phyloP scores from a whole-genome alignment of 176 grass and related monocot species.

The Sorghum bicolor region DNA sequence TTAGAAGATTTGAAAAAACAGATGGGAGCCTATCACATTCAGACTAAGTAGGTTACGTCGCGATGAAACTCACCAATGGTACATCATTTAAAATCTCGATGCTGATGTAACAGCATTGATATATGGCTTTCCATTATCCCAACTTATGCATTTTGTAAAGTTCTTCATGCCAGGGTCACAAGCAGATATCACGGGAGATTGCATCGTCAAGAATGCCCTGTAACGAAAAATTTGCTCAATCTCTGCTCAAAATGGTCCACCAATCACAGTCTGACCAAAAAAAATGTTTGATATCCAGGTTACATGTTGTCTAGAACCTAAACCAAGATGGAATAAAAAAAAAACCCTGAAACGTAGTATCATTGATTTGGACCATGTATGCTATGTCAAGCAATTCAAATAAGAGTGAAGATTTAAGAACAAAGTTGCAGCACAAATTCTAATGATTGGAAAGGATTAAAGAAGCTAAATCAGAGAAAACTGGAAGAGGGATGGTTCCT shows the following conservation, averaged over 20 bases:
- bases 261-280: too few species aligned
- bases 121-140: slow-evolving; percentile 47
- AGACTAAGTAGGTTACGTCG: not conserved
- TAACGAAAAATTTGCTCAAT: too few species aligned
- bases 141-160: slow-evolving; percentile 37
- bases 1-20: not conserved
- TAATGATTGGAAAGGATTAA: not conserved
- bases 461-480: not conserved
- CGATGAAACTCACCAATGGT: slow-evolving; percentile 41
- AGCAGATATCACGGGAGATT: too few species aligned
- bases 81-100: slow-evolving; percentile 39
- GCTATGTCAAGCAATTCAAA: too few species aligned
- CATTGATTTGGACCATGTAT: not conserved
- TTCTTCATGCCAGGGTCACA: slow-evolving; percentile 34
- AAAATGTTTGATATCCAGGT: too few species aligned
- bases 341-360: too few species aligned
- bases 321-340: too few species aligned
- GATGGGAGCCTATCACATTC: not conserved
- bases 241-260: too few species aligned
- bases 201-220: too few species aligned
- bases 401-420: not conserved
- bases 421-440: not conserved
- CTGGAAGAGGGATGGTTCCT: not conserved
- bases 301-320: too few species aligned
- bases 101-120: slow-evolving; percentile 60